Evolutionary conservation across 2,329 filamentous ascomycete species (phyloP).

Genomic region (Fusarium scirpi): DNA sequence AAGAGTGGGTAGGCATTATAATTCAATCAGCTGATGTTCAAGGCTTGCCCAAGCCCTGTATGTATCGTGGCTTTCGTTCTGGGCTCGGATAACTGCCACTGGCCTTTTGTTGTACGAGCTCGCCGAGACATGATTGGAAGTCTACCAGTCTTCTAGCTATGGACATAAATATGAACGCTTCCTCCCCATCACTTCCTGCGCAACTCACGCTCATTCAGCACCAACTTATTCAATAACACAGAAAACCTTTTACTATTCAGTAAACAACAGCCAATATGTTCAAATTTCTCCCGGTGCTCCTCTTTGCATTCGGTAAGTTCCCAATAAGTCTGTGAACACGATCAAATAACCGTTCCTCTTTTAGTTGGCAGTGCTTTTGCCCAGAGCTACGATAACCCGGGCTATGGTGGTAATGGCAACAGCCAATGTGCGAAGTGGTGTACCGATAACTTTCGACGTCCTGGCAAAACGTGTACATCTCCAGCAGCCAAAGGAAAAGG

Average conservation of each 20-base stretch:
- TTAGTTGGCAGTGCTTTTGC: not conserved
- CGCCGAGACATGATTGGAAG: too few species aligned
- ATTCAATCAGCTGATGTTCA: too few species aligned
- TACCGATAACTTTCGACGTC: not conserved
- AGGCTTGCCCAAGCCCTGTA: too few species aligned
- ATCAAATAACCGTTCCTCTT: not conserved
- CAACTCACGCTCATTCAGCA: too few species aligned
- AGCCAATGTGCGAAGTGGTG: not conserved
- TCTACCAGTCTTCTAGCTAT: too few species aligned
- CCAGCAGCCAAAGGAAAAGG: not conserved
- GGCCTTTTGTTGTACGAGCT: too few species aligned
- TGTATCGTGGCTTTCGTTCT: too few species aligned
- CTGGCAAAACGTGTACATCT: not conserved
- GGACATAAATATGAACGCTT: not conserved
- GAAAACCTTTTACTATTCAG: not conserved
- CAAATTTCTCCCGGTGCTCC: not conserved
- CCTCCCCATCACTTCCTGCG: too few species aligned
- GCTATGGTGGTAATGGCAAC: not conserved
- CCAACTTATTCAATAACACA: too few species aligned
- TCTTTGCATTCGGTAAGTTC: not conserved
- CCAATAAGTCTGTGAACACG: fast-evolving
- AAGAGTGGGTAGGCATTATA: too few species aligned
- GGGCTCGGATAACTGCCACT: too few species aligned
- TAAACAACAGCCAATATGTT: not conserved
- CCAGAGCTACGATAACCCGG: not conserved